phyloP scores from a whole-genome alignment of 1,284 basidiomycete genomes.

The Ganoderma boninense region DNA sequence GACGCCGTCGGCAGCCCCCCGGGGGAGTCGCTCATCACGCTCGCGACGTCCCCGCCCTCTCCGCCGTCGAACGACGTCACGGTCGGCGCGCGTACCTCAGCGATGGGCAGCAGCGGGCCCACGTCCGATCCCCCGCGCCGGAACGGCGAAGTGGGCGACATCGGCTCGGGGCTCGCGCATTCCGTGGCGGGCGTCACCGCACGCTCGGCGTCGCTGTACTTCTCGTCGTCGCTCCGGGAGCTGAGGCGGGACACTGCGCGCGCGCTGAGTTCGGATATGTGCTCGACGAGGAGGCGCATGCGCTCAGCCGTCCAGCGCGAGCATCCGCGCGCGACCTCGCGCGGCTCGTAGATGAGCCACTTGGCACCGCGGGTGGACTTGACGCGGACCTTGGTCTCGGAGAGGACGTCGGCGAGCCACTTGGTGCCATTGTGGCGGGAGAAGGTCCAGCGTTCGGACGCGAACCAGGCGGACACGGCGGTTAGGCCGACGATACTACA shows the following conservation, averaged over 20 bases:
- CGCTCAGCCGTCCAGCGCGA: constrained; percentile 33
- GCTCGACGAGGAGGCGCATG: constrained; percentile 33
- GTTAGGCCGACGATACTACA: constrained; percentile 79
- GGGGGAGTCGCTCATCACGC: constrained; percentile 5
- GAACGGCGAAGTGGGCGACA: constrained; percentile 30
- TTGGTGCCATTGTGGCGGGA: constrained; percentile 73
- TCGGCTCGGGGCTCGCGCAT: constrained; percentile 38
- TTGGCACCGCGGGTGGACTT: constrained; percentile 48
- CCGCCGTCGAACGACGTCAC: constrained; percentile 38
- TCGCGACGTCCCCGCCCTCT: constrained; percentile 31
- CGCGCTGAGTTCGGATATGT: constrained; percentile 24
- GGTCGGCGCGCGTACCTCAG: constrained; percentile 31
- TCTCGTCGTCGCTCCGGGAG: constrained; percentile 20
- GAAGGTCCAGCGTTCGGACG: constrained; percentile 78
- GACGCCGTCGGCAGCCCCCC: constrained; percentile 2
- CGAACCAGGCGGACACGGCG: constrained; percentile 82
- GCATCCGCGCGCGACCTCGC: constrained; percentile 34
- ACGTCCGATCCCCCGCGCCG: constrained; percentile 31
- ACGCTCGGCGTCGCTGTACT: constrained; percentile 31
- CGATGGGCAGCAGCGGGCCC: constrained; percentile 32
- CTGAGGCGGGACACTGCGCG: constrained; percentile 17
- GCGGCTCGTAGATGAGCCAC: constrained; percentile 41
- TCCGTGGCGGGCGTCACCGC: constrained; percentile 25
- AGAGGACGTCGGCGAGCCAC: constrained; percentile 77
- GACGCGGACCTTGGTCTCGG: constrained; percentile 40